These are phyloP conservation scores for Barnettozyma wickerhamii DNA, from an alignment of 805 yeast species.

Conservation along the genomic window DNA sequence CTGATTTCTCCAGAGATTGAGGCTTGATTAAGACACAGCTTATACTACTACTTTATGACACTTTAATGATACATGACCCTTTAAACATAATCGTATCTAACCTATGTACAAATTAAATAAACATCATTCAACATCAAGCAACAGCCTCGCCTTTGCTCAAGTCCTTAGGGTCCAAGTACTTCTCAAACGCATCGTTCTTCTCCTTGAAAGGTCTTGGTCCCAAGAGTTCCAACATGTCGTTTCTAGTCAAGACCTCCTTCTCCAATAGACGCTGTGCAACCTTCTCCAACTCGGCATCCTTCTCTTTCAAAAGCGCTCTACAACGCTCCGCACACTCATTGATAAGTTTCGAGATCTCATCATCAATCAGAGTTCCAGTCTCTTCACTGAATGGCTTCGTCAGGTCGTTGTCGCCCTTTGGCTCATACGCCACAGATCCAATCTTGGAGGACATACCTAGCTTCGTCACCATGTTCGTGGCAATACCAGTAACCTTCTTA, in stretches of 20 bases:
- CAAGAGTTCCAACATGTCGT: slow-evolving; percentile 83
- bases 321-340: slow-evolving; percentile 73
- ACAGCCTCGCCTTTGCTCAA: slow-evolving; percentile 10
- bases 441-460: slow-evolving; percentile 88
- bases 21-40: background rate
- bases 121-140: background rate
- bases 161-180: slow-evolving; percentile 43
- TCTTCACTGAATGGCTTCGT: slow-evolving; percentile 89
- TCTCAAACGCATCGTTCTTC: slow-evolving; percentile 85
- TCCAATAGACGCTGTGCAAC: slow-evolving; percentile 83
- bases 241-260: slow-evolving; percentile 90
- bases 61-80: too few species aligned
- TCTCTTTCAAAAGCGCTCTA: slow-evolving; percentile 59
- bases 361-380: slow-evolving; percentile 77
- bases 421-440: slow-evolving; percentile 73
- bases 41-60: background rate
- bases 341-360: slow-evolving; percentile 76
- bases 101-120: slow-evolving; percentile 1
- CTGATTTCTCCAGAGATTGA: slow-evolving; percentile 33
- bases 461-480: slow-evolving; percentile 86
- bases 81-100: too few species aligned
- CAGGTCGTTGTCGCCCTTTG: slow-evolving; percentile 58
- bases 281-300: slow-evolving; percentile 68
- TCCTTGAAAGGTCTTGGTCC: slow-evolving; percentile 94
- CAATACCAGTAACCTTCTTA: slow-evolving; percentile 92